A percentile compares a stretch with the other conserved stretches of the same genome.
Conservation (phyloP, 1,284 basidiomycete genomes). For the Cryptococcus maquisensis region DNA sequence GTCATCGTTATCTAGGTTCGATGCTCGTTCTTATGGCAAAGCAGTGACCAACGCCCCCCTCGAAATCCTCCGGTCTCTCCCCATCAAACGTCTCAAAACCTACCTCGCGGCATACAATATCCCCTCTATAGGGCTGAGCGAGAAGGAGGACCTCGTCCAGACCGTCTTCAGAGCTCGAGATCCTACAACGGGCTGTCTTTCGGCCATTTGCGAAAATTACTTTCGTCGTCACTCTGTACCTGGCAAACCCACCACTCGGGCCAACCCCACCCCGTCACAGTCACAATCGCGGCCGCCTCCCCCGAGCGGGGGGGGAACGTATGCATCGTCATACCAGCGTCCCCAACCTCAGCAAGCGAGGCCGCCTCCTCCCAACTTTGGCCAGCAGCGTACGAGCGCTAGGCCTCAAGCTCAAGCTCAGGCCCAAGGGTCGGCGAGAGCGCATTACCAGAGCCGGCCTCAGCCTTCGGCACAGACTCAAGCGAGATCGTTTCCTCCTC, state of each 20-base stretch:
- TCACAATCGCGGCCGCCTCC: constrained; percentile 9
- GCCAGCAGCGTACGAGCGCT: neutral
- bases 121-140: constrained; percentile 33
- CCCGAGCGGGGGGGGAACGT: neutral
- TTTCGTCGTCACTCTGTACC: constrained; percentile 43
- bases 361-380: constrained; percentile 12
- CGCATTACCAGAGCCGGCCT: neutral
- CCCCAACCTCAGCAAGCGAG: constrained; percentile 1
- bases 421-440: too few relatives aligned
- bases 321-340: constrained; percentile 2
- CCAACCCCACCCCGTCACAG: constrained; percentile 5
- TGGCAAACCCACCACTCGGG: constrained; percentile 7
- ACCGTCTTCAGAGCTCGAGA: constrained; percentile 37
- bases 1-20: constrained; percentile 3
- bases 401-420: too few relatives aligned
- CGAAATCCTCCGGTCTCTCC: constrained; percentile 34
- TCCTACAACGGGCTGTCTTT: constrained; percentile 38
- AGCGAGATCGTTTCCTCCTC: constrained; percentile 1
- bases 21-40: neutral
- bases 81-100: constrained; percentile 45
- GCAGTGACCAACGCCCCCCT: constrained; percentile 44
- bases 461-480: constrained; percentile 13
- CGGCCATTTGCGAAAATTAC: constrained; percentile 30
- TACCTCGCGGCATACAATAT: constrained; percentile 46
- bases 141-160: constrained; percentile 47